These are phyloP conservation scores for Roridomyces roridus DNA, from an alignment of 768 basidiomycete genomes.

Conservation along the genomic window DNA sequence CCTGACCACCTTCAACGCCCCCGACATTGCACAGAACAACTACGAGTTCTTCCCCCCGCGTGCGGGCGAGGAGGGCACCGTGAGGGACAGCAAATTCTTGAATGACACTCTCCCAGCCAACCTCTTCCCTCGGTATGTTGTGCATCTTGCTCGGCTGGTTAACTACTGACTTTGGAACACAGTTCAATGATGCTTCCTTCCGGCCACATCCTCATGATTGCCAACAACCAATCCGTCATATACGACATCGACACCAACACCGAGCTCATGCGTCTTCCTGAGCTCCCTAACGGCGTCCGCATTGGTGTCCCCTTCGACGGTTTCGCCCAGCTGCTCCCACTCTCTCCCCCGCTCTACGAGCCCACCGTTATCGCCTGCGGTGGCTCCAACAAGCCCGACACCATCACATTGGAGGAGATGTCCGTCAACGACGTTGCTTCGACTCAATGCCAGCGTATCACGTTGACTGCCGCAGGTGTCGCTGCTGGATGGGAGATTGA, in stretches of 20 bases:
- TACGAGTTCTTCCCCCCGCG: slow-evolving; percentile 22
- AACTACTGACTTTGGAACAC: slow-evolving; percentile 37
- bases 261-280: slow-evolving; percentile 53
- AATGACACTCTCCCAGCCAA: slow-evolving; percentile 5
- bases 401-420: slow-evolving; percentile 46
- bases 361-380: slow-evolving; percentile 61
- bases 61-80: slow-evolving; percentile 5
- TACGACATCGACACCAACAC: slow-evolving; percentile 34
- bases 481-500: slow-evolving; percentile 58
- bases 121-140: slow-evolving; percentile 18
- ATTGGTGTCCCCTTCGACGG: slow-evolving; percentile 66
- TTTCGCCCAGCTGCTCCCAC: slow-evolving; percentile 56
- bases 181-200: slow-evolving; percentile 47
- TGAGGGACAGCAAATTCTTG: slow-evolving; percentile 7
- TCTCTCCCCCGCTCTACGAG: slow-evolving; percentile 47
- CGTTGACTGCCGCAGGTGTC: slow-evolving; percentile 54
- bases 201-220: slow-evolving; percentile 56
- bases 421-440: slow-evolving; percentile 59
- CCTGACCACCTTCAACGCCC: slow-evolving; percentile 6
- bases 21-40: neutral
- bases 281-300: slow-evolving; percentile 60
- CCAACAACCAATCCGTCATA: slow-evolving; percentile 53
- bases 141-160: neutral
- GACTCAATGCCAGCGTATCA: slow-evolving; percentile 55
- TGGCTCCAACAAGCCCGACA: slow-evolving; percentile 53